Evolutionary conservation across 441 rosid species (phyloP), one percentile per base, ranked within the genome.

Genomic region (Euphorbia schlechtendalii): DNA sequence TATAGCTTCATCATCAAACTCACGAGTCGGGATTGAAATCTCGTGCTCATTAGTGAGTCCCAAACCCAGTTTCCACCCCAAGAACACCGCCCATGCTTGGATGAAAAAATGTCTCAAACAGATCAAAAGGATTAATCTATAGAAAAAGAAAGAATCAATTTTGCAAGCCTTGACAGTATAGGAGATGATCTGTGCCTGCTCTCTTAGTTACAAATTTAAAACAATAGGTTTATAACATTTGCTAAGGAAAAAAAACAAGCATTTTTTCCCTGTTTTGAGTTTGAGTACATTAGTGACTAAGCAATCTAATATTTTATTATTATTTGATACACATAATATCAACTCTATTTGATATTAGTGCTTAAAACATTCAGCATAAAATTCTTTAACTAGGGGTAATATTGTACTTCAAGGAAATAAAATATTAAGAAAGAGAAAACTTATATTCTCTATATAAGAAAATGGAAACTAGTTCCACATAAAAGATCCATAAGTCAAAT

Each of bases 121-220:
- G 92, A 78, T 93, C 99, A 81, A 90, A 90, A 45, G 97, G 99
- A 80, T 90, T 93, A 54, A 89, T 79, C 99, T 93, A 91, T 49
- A 60, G 27, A 64, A 55, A 53, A 75, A 61, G 48, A 65, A 46
- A 61, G 27, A 45, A 54, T 1, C 15, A 14, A 46, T 38, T 54
- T 8, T 54, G 55, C 66, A n/a, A 75, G 64, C 36, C 61, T 20
- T n/a, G n/a, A n/a, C n/a, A n/a, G n/a, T n/a, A n/a, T n/a, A n/a
- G n/a, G n/a, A 63, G 52, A 30, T 53, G 22, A 54, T 28, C 9
- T 15, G 21, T 40, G 64, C 38, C 67, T 63, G 25, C 67, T 53
- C 41, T 51, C 5, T 61, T 14, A 55, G 8, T 40, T 43, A 18
- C 3, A 10, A 41, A 21, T n/a, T 17, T 15, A 7, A 0, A 13